Conservation (phyloP, 2,329 filamentous ascomycete genomes). For the Stemphylium beticola region DNA sequence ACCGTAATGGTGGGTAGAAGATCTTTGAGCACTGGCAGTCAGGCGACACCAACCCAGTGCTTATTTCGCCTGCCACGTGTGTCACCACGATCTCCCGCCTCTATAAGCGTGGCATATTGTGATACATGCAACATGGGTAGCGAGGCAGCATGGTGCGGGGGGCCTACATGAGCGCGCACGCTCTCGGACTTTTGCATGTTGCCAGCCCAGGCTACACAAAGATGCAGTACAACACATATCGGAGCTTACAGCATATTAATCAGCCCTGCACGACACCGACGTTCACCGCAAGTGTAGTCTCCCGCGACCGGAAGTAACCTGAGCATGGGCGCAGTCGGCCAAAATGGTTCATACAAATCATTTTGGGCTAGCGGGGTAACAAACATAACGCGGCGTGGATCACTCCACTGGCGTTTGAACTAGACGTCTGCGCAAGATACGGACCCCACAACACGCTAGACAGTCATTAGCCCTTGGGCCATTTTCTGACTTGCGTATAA, state of each 20-base stretch:
- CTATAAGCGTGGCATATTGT: background rate
- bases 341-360: background rate
- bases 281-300: background rate
- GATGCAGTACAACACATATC: background rate
- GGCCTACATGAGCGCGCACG: background rate
- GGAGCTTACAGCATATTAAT: background rate
- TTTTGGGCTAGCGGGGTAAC: background rate
- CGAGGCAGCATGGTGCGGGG: background rate
- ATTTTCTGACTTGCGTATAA: conserved; percentile 16
- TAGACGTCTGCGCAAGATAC: conserved; percentile 5
- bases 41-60: background rate
- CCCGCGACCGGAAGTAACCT: background rate
- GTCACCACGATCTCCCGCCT: background rate
- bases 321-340: background rate
- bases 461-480: conserved; percentile 7
- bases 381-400: conserved; percentile 4
- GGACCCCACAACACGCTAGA: conserved; percentile 16
- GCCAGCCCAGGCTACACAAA: background rate
- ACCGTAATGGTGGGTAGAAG: background rate
- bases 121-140: background rate
- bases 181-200: background rate
- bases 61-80: conserved; percentile 9
- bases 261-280: background rate
- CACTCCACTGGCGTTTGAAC: conserved; percentile 10
- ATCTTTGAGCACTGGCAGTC: background rate